phyloP scores from a whole-genome alignment of 768 basidiomycete species.

The Clitopilus hobsonii region DNA sequence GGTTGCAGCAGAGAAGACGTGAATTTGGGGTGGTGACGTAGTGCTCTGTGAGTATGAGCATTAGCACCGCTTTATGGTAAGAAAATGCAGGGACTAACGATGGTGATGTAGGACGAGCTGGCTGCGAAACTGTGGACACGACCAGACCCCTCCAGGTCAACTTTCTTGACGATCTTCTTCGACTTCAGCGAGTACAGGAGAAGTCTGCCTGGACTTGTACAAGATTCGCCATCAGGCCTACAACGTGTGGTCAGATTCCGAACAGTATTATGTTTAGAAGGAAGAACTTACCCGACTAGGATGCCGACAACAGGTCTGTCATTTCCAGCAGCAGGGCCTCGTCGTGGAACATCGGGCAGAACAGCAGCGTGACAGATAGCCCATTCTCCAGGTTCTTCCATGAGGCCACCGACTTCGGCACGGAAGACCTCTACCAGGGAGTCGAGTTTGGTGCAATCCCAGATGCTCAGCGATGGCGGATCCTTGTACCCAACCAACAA shows the following conservation, averaged over 20 bases:
- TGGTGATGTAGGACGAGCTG: neutral
- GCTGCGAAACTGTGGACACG: neutral
- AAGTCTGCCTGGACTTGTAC: neutral
- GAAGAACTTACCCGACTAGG: neutral
- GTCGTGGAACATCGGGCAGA: neutral
- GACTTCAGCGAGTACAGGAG: neutral
- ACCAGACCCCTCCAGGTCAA: neutral
- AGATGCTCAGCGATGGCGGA: neutral
- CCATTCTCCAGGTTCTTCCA: neutral
- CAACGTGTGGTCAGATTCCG: neutral
- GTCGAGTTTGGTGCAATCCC: neutral
- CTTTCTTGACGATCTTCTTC: neutral
- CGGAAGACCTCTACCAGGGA: neutral
- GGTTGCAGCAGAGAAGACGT: neutral
- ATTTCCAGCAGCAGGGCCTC: neutral
- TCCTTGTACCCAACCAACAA: neutral
- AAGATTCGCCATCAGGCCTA: neutral
- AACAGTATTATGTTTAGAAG: neutral
- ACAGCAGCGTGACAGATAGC: neutral
- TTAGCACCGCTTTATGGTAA: neutral
- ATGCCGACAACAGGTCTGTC: neutral
- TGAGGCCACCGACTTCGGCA: neutral
- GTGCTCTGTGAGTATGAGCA: neutral
- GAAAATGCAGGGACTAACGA: neutral
- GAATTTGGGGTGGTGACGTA: neutral